phyloP scores from a whole-genome alignment of 2,329 filamentous ascomycete genomes.

The Sporothrix schenckii region DNA sequence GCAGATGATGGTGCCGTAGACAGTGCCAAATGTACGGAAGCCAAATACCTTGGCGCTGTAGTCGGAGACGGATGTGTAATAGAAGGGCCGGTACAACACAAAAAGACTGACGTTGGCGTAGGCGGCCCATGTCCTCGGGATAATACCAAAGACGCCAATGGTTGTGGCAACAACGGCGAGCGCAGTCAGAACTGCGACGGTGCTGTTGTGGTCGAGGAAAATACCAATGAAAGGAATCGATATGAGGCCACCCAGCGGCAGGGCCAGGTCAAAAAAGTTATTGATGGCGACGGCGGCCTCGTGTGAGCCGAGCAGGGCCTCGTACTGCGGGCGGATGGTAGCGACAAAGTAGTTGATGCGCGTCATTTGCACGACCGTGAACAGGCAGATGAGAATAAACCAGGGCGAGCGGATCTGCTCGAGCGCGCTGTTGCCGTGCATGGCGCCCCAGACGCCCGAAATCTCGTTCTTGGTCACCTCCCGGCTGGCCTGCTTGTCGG shows the following conservation, averaged over 20 bases:
- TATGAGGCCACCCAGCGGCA: slow-evolving; percentile 81
- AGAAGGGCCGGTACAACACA: slow-evolving; percentile 82
- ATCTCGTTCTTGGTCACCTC: slow-evolving; percentile 71
- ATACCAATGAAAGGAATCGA: slow-evolving; percentile 84
- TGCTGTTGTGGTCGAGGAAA: slow-evolving; percentile 76
- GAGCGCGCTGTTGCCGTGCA: slow-evolving; percentile 71
- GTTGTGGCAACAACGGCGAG: slow-evolving; percentile 72
- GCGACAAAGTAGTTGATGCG: slow-evolving; percentile 93
- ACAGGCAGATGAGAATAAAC: slow-evolving; percentile 82
- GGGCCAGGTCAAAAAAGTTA: slow-evolving; percentile 76
- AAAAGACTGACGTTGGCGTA: slow-evolving; percentile 79
- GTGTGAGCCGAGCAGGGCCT: slow-evolving; percentile 68
- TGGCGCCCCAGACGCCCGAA: slow-evolving; percentile 82
- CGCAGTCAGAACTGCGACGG: slow-evolving; percentile 67
- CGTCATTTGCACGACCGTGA: slow-evolving; percentile 76
- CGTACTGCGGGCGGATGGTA: slow-evolving; percentile 80
- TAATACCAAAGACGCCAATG: slow-evolving; percentile 75
- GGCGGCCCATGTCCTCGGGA: slow-evolving; percentile 69
- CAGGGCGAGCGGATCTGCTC: slow-evolving; percentile 78
- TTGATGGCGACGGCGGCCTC: slow-evolving; percentile 70
- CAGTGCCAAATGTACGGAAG: slow-evolving; percentile 86
- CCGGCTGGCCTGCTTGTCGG: slow-evolving; percentile 63
- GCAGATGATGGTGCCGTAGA: slow-evolving; percentile 91
- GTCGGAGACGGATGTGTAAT: slow-evolving; percentile 89
- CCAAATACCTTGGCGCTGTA: slow-evolving; percentile 91